Base-by-base conservation (phyloP, 768 basidiomycete genomes). In the Amanita pallidorosea region DNA sequence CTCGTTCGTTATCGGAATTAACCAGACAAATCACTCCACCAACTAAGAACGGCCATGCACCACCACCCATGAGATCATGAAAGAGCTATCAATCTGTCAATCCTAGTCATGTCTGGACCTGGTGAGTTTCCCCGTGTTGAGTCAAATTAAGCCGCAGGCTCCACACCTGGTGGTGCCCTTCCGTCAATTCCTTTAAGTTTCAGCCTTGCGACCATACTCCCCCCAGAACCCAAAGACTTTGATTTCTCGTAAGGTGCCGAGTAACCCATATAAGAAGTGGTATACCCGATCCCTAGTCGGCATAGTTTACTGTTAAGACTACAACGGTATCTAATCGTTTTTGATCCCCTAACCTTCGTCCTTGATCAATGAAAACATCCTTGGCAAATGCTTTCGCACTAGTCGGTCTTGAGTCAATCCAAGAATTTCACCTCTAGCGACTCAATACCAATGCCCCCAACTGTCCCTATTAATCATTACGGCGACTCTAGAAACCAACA, bases 11-110 rank as follows among this genome's bases (percentile, higher is more conserved):
- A 84, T 85, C 81, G 77, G 80, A 84, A 84, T 85, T 83, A 85
- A 38, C 37, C 37, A 38, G 87, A 88, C 86, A 88, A 88, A 87
- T 88, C 86, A 86, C 85, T 88, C 83, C 84, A 71, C 80, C 77
- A 85, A 85, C 82, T 83, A 85, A 83, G 81, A 85, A 85, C 76
- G 80, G 82, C 83, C 82, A 85, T 85, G 81, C 81, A 85, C 82
- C 81, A 84, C 81, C 82, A 83, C 81, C 82, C 81, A 83, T 79
- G 77, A 77, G 81, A 80, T 82, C 80, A 79, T 75, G 79, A 83
- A 83, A 83, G 81, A 83, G 80, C 80, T 81, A 80, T 81, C 81
- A 81, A 80, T 81, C 79, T 82, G 78, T 81, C 79, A 76, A 77
- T 79, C 78, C 75, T 77, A 75, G 72, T 80, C 73, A 77, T 81